phyloP scores from a whole-genome alignment of 257 asterid species.

The Lycium barbarum region DNA sequence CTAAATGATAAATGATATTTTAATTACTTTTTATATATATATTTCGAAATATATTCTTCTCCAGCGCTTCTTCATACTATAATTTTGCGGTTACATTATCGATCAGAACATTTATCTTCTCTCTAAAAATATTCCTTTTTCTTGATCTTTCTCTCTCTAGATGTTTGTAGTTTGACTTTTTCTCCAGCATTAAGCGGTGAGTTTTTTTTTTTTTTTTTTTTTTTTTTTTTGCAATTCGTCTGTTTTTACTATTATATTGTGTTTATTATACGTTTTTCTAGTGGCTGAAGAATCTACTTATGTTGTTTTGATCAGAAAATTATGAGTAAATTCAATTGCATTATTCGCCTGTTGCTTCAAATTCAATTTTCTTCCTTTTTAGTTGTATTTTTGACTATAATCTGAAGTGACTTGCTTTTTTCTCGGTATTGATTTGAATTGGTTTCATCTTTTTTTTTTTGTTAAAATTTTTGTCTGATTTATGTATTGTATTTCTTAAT shows the following conservation, averaged over 20 bases:
- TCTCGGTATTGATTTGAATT: conserved; percentile 15
- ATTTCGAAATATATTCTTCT: conserved; percentile 50
- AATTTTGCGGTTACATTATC: conserved; percentile 58
- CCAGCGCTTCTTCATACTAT: conserved; percentile 59
- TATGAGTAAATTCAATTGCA: not conserved
- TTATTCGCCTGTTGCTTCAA: conserved; percentile 13
- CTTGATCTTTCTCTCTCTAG: conserved; percentile 44
- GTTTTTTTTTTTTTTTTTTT: not conserved
- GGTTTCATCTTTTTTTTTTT: not conserved
- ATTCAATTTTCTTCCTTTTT: conserved; percentile 13
- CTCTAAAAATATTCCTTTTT: conserved; percentile 29
- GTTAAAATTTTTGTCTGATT: not conserved
- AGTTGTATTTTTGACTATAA: not conserved
- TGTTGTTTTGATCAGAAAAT: not conserved
- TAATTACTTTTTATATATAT: conserved; percentile 19
- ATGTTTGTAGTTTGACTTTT: conserved; percentile 30
- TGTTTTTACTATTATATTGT: not conserved
- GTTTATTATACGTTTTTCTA: not conserved
- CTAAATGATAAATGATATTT: not conserved
- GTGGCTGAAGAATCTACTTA: not conserved
- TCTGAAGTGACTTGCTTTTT: not conserved
- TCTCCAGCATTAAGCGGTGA: conserved; percentile 31
- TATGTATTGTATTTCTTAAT: not conserved
- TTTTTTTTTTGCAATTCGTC: not conserved
- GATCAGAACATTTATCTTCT: conserved; percentile 45